Conservation (phyloP, 768 basidiomycete species). For the Hygrophorus pudorinus region DNA sequence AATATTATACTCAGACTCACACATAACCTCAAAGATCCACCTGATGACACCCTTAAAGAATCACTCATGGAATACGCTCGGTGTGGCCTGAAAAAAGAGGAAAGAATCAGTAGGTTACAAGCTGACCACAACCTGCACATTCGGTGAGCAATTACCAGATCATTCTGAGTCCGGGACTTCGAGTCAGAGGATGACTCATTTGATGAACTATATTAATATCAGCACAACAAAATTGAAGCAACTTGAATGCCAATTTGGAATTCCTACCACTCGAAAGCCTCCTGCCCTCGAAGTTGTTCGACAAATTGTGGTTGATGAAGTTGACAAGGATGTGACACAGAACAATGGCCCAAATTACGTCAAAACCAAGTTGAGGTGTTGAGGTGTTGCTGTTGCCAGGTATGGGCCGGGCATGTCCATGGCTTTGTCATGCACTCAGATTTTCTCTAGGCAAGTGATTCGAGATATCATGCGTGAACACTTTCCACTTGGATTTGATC, state of each 20-base stretch:
- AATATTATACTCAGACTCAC: no score
- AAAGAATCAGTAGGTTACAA: neutral
- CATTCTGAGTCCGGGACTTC: no score
- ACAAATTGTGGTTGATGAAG: constrained; percentile 9
- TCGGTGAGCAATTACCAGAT: no score
- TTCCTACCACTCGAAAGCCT: no score
- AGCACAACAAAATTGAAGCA: no score
- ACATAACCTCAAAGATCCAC: neutral
- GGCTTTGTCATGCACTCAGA: neutral
- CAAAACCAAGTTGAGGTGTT: constrained; percentile 5
- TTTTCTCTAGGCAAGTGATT: neutral
- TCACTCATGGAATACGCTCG: constrained; percentile 1
- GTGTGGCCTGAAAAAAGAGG: neutral
- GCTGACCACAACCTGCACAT: no score
- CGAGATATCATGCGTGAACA: constrained; percentile 6
- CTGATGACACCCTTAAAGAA: constrained; percentile 3
- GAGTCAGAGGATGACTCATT: no score
- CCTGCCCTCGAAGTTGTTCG: neutral
- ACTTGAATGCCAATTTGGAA: no score
- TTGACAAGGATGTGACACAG: constrained; percentile 11
- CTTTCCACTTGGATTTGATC: constrained; percentile 9
- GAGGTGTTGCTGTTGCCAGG: neutral
- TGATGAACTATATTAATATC: no score
- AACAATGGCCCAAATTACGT: constrained; percentile 10
- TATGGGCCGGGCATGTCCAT: no score